Base-by-base conservation (phyloP, 2,329 filamentous ascomycete genomes). In the Claviceps cyperi region DNA sequence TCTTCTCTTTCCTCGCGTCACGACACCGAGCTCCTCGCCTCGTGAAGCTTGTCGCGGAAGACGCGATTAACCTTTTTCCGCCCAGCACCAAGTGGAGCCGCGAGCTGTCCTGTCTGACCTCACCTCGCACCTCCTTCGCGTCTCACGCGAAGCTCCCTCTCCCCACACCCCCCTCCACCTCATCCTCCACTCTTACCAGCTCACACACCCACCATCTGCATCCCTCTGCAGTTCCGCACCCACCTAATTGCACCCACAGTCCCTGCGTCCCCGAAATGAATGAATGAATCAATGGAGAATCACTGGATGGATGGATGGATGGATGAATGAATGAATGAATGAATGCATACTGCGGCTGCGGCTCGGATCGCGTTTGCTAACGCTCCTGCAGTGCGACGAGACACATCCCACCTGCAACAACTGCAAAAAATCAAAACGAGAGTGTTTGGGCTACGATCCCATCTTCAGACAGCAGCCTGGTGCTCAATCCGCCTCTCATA, bases 381-480 rank as follows among this genome's bases (percentile, higher is more conserved):
- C 51, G 41, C 13, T n/a, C 35, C n/a, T 24, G 38, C 28, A 96
- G 92, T 98, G 92, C 71, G 92, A 97, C 78, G 92, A 98, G 74
- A 82, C 81, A 53, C 89, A 95, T 67, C 92, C 92, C 21, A 82
- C 84, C 53, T 98, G 92, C 74, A 83, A 88, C 69, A 88, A 92
- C 63, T 92, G 86, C 70, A 83, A 84, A 62, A 92, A 92, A 66
- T 89, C 84, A 58, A 92, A 91, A 69, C 85, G 86, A 61, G 86
- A 91, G 60, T 92, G 86, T 62, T 65, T 89, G 46, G 86, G 86
- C 50, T 92, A 92, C 77, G 86, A 92, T 61, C 86, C 86, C 38
- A 86, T 91, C 60, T 92, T 91, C 71, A 86, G 88, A 67, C 78
- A 78, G 57, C 78, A 83, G 32, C 76, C 84, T 46, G 77, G 81